Evolutionary conservation across 352 stramenopile genomes (phyloP).

Genomic region (Ophiocytium majus): DNA sequence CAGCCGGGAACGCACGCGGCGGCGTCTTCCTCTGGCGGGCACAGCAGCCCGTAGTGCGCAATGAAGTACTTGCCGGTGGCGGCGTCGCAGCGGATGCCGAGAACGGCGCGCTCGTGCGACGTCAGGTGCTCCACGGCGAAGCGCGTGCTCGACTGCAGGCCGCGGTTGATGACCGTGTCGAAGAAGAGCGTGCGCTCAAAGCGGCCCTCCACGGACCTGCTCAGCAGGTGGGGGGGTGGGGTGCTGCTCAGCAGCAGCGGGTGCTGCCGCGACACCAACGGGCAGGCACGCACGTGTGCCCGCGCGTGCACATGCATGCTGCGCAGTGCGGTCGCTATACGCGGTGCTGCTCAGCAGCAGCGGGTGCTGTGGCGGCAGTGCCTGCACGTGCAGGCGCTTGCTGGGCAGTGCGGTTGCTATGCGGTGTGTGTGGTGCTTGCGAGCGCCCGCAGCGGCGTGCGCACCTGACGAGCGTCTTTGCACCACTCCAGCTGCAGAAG

Average conservation of each 20-base stretch:
- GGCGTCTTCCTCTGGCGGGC: neutral
- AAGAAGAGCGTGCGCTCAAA: slow-evolving; percentile 45
- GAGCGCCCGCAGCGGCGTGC: too few species aligned
- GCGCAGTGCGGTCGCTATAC: neutral
- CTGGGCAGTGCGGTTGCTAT: too few species aligned
- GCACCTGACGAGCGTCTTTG: slow-evolving; percentile 25
- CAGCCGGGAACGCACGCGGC: neutral
- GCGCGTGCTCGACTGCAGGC: slow-evolving; percentile 27
- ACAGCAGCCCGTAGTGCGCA: slow-evolving; percentile 13
- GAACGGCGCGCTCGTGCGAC: slow-evolving; percentile 30
- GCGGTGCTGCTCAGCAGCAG: neutral
- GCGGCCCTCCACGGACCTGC: slow-evolving; percentile 30
- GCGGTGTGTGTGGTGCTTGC: neutral
- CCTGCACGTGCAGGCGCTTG: neutral
- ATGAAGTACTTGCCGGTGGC: slow-evolving; percentile 42
- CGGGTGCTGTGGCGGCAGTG: neutral
- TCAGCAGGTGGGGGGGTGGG: slow-evolving; percentile 13
- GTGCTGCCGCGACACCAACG: neutral
- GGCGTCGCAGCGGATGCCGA: slow-evolving; percentile 39
- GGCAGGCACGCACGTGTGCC: neutral
- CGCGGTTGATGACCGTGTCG: slow-evolving; percentile 40
- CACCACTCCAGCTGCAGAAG: slow-evolving; percentile 36
- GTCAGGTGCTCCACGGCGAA: slow-evolving; percentile 47
- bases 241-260: neutral
- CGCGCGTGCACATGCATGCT: neutral